Percentiles rank a stretch among this genome's conserved stretches.
Evolutionary conservation across 208 protist species (phyloP).

Genomic region (Leishmania amazonensis): DNA sequence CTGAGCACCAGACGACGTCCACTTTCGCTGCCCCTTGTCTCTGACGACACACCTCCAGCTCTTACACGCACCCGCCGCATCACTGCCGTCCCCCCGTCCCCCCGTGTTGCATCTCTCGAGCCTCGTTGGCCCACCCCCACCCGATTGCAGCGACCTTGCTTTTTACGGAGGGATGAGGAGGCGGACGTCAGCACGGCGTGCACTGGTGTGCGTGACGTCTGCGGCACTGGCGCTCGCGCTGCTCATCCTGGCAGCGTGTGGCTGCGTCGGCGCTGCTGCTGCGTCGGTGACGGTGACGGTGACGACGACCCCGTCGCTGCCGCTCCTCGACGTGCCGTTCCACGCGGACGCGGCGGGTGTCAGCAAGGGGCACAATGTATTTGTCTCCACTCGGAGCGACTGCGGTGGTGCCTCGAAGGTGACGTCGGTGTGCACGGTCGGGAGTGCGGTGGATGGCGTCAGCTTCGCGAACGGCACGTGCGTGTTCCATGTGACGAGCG

Average conservation of each 20-base stretch:
- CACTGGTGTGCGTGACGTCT: neutral
- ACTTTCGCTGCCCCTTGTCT: neutral
- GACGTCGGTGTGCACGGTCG: neutral
- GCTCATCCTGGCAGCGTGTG: neutral
- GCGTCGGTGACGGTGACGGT: neutral
- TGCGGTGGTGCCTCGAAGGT: neutral
- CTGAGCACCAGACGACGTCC: neutral
- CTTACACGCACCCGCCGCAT: neutral
- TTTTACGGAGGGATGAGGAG: neutral
- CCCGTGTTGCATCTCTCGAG: neutral
- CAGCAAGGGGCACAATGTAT: neutral
- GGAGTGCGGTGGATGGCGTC: neutral
- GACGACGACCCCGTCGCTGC: slow-evolving; percentile 8
- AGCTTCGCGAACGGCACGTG: neutral
- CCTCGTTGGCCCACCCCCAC: neutral
- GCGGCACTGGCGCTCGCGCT: slow-evolving; percentile 1
- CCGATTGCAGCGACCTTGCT: neutral
- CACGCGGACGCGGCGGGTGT: neutral
- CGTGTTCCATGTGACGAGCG: slow-evolving; percentile 4
- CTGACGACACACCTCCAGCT: neutral
- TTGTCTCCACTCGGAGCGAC: neutral
- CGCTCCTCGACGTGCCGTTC: slow-evolving; percentile 16
- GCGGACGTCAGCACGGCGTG: neutral
- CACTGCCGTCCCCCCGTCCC: neutral
- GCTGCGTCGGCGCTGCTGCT: neutral